Conservation (phyloP, 768 basidiomycete species). For the Phlebiopsis flavidoalba region DNA sequence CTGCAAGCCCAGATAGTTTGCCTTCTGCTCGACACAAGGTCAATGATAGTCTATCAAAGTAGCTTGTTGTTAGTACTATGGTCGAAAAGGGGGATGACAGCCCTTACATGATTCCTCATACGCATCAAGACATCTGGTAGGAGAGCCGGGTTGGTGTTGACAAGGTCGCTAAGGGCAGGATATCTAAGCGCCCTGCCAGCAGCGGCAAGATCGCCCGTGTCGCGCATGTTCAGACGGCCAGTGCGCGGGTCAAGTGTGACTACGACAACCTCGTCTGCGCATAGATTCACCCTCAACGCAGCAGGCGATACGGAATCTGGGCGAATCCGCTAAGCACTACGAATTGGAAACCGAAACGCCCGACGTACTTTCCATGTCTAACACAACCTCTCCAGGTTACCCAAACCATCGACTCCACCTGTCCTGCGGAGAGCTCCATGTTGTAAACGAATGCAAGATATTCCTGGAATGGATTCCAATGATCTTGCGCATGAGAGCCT, state of each 20-base stretch:
- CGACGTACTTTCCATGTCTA: constrained; percentile 50
- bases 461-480: constrained; percentile 62
- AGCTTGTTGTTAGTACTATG: not conserved
- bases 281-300: constrained; percentile 64
- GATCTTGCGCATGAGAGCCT: constrained; percentile 56
- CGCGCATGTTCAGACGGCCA: constrained; percentile 71
- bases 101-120: constrained; percentile 59
- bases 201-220: constrained; percentile 76
- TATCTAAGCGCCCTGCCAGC: constrained; percentile 70
- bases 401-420: constrained; percentile 54
- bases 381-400: constrained; percentile 49
- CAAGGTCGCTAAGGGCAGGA: constrained; percentile 44
- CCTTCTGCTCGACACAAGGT: constrained; percentile 78
- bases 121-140: constrained; percentile 53
- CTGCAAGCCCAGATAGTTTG: constrained; percentile 78
- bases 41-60: constrained; percentile 68
- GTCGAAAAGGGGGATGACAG: not conserved
- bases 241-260: constrained; percentile 78
- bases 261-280: constrained; percentile 70
- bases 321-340: not conserved
- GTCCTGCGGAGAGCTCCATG: constrained; percentile 44
- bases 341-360: not conserved
- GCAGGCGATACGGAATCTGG: not conserved
- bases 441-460: constrained; percentile 53
- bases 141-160: constrained; percentile 66